Percentiles rank a stretch among this genome's conserved stretches.
Evolutionary conservation across 2,329 filamentous ascomycete genomes (phyloP).

Genomic region (Alternaria infectoria): DNA sequence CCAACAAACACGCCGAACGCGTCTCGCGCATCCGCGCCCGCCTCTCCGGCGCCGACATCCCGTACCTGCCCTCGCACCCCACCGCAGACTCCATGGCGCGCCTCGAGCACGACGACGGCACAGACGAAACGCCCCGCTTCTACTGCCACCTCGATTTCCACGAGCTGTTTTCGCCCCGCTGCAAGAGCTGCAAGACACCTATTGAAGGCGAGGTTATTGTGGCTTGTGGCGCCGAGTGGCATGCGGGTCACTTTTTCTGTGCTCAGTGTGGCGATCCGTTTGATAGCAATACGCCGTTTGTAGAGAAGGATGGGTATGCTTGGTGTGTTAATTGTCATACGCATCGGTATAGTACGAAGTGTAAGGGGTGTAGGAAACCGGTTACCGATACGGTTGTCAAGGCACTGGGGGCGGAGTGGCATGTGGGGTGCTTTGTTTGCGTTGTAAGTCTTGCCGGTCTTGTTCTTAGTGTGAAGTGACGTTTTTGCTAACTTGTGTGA

Average conservation of each 20-base stretch:
- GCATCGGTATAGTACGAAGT: conserved; percentile 87
- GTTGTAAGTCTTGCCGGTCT: no score
- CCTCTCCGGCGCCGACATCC: conserved; percentile 58
- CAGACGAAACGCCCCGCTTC: conserved; percentile 74
- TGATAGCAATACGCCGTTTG: conserved; percentile 73
- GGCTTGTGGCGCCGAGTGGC: conserved; percentile 94
- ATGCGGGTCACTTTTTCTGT: conserved; percentile 98
- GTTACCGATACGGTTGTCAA: conserved; percentile 90
- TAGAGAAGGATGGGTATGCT: conserved; percentile 96
- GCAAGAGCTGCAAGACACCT: conserved; percentile 94
- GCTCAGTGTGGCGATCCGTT: conserved; percentile 93
- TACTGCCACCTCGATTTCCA: conserved; percentile 99
- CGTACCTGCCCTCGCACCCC: conserved; percentile 43
- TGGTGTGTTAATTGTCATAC: conserved; percentile 97
- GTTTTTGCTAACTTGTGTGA: not conserved
- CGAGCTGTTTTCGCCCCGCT: conserved; percentile 88
- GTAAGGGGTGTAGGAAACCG: conserved; percentile 79
- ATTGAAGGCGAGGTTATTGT: conserved; percentile 95
- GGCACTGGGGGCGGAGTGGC: conserved; percentile 91
- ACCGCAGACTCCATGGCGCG: conserved; percentile 66
- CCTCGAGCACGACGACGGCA: conserved; percentile 65
- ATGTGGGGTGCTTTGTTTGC: conserved; percentile 89
- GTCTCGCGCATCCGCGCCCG: conserved; percentile 74
- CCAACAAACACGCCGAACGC: conserved; percentile 71
- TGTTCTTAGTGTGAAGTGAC: no score